Conservation (phyloP, 2,329 filamentous ascomycete species). For the Talaromyces amestolkiae region DNA sequence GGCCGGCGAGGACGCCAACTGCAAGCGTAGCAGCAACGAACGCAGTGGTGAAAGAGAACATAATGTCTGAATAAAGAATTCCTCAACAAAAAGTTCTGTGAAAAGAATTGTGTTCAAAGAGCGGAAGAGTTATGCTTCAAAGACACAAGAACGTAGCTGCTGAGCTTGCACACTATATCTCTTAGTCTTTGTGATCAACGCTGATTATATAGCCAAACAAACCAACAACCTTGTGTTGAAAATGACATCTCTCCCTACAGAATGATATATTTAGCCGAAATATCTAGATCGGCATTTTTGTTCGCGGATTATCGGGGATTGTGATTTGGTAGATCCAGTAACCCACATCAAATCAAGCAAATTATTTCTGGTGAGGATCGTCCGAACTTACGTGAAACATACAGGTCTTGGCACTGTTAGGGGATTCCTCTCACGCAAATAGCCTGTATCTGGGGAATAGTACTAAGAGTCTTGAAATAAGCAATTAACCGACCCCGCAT, state of each 20-base stretch:
- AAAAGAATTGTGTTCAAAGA: neutral
- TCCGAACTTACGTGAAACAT: neutral
- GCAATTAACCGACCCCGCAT: neutral
- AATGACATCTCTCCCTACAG: neutral
- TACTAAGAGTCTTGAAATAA: neutral
- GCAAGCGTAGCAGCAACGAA: neutral
- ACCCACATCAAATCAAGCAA: neutral
- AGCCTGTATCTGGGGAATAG: neutral
- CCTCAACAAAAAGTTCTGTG: neutral
- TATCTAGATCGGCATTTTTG: neutral
- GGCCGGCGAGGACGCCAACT: neutral
- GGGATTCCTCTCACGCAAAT: neutral
- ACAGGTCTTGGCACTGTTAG: neutral
- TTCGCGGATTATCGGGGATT: neutral
- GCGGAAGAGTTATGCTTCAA: neutral
- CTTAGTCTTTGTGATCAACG: neutral
- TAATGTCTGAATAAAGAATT: constrained; percentile 1
- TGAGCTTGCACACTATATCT: neutral
- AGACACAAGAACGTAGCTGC: neutral
- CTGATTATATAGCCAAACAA: neutral
- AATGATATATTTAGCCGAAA: constrained; percentile 1
- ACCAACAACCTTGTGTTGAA: neutral
- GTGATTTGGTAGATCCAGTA: neutral
- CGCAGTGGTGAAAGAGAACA: constrained; percentile 1
- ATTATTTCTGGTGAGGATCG: neutral